These are phyloP conservation scores for Myxozyma udenii DNA, from an alignment of 805 yeast genomes.

Conservation along the genomic window DNA sequence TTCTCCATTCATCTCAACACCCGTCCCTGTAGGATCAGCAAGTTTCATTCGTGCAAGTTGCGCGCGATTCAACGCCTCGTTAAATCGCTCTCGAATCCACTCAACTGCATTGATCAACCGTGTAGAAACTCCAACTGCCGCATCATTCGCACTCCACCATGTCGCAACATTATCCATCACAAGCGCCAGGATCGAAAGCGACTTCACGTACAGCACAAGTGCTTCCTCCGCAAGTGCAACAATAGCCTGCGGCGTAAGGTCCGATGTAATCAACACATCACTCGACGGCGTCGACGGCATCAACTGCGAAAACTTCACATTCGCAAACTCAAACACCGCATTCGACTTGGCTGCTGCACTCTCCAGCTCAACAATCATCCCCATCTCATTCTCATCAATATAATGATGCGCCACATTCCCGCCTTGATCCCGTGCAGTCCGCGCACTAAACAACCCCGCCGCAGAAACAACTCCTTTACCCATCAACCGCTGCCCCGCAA, in stretches of 20 bases:
- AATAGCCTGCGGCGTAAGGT: slow-evolving; percentile 39
- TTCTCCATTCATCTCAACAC: slow-evolving; percentile 1
- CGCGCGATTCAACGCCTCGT: slow-evolving; percentile 84
- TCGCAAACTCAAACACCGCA: slow-evolving; percentile 84
- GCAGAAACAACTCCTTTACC: slow-evolving; percentile 43
- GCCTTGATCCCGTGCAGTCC: slow-evolving; percentile 9
- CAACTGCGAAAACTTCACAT: slow-evolving; percentile 81
- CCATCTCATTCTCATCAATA: slow-evolving; percentile 25
- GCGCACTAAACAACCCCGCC: not conserved
- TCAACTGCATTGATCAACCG: slow-evolving; percentile 58
- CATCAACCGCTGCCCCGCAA: slow-evolving; percentile 83
- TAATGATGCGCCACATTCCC: not conserved
- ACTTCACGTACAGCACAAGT: slow-evolving; percentile 75
- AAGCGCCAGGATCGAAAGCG: slow-evolving; percentile 72
- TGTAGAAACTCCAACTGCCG: slow-evolving; percentile 32
- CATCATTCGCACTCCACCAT: slow-evolving; percentile 73
- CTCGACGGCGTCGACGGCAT: slow-evolving; percentile 57
- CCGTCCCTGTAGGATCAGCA: slow-evolving; percentile 18
- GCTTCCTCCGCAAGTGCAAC: slow-evolving; percentile 75
- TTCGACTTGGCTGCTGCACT: slow-evolving; percentile 80
- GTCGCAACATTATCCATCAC: slow-evolving; percentile 83
- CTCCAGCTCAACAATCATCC: slow-evolving; percentile 12
- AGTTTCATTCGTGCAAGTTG: slow-evolving; percentile 57
- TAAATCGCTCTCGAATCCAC: slow-evolving; percentile 86
- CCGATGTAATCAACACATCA: slow-evolving; percentile 17